Evolutionary conservation across 2,329 filamentous ascomycete genomes (phyloP).

Genomic region (Thyridium curvatum): DNA sequence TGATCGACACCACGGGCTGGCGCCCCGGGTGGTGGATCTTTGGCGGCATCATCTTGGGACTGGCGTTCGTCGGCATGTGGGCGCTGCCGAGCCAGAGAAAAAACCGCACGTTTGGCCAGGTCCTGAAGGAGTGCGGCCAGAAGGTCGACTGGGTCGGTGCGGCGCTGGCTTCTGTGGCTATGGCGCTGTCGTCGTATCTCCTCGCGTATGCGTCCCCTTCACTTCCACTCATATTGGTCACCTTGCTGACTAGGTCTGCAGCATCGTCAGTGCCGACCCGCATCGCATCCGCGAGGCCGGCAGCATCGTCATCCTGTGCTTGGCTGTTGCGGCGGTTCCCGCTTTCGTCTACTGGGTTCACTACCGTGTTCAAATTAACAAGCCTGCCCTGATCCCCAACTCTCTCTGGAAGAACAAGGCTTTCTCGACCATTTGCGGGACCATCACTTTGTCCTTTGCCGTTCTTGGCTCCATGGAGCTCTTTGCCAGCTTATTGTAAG

Average conservation of each 20-base stretch:
- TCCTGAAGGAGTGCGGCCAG: constrained; percentile 20
- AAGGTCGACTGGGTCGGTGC: constrained; percentile 48
- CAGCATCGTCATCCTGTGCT: constrained; percentile 37
- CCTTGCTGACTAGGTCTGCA: constrained; percentile 4
- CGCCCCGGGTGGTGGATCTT: constrained; percentile 37
- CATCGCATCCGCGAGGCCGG: constrained; percentile 32
- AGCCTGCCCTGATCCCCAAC: constrained; percentile 55
- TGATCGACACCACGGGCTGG: constrained; percentile 40
- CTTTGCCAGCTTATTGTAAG: constrained; percentile 42
- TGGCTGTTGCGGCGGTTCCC: constrained; percentile 35
- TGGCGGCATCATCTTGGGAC: constrained; percentile 24
- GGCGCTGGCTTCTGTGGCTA: constrained; percentile 33
- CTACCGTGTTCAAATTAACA: constrained; percentile 33
- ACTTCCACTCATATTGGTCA: too few species aligned
- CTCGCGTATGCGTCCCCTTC: too few species aligned
- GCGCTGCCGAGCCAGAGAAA: constrained; percentile 20
- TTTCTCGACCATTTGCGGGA: constrained; percentile 50
- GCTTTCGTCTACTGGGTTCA: constrained; percentile 49
- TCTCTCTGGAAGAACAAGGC: constrained; percentile 51
- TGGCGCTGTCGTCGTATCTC: constrained; percentile 46
- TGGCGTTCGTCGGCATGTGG: constrained; percentile 28
- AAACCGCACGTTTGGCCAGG: constrained; percentile 9
- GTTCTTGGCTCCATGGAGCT: constrained; percentile 40
- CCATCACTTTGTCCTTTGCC: constrained; percentile 37
- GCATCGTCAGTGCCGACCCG: constrained; percentile 28